Percentiles rank a stretch among this genome's conserved stretches.
phyloP scores from a whole-genome alignment of 2,329 filamentous ascomycete genomes.

The Cladosporium velox region DNA sequence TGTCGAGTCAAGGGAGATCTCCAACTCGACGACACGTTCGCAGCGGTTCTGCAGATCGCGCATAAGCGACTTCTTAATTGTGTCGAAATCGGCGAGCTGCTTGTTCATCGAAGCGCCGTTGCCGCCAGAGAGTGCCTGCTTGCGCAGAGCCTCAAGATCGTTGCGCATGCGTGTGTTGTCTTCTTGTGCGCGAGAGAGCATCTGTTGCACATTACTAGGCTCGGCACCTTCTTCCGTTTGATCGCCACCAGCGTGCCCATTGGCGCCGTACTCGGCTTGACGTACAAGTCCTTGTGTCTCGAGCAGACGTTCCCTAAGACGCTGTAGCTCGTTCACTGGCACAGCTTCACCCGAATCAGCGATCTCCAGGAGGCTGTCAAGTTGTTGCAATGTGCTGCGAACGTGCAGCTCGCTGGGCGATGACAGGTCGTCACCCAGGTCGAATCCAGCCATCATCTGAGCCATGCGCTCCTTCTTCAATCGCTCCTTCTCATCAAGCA shows the following conservation, averaged over 20 bases:
- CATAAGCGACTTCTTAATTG: conserved; percentile 99
- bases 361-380: conserved; percentile 76
- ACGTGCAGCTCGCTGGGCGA: conserved; percentile 89
- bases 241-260: conserved; percentile 62
- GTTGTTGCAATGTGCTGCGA: conserved; percentile 76
- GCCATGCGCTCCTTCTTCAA: conserved; percentile 99
- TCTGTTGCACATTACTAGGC: conserved; percentile 69
- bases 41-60: conserved; percentile 97
- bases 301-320: conserved; percentile 74
- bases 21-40: conserved; percentile 92
- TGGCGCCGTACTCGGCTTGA: conserved; percentile 83
- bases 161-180: conserved; percentile 81
- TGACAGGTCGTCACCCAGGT: conserved; percentile 88
- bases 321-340: conserved; percentile 76
- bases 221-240: conserved; percentile 47
- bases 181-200: conserved; percentile 73
- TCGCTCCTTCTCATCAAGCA: conserved; percentile 95
- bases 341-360: conserved; percentile 76
- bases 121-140: conserved; percentile 63
- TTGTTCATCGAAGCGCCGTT: conserved; percentile 81
- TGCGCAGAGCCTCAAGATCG: conserved; percentile 79
- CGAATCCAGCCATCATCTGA: conserved; percentile 99
- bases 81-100: conserved; percentile 97
- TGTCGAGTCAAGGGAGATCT: conserved; percentile 96
- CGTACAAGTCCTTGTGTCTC: conserved; percentile 91